Percentiles rank a stretch among this genome's conserved stretches.
Evolutionary conservation across 345 rosid species (phyloP).

Genomic region (Camelina hispida): DNA sequence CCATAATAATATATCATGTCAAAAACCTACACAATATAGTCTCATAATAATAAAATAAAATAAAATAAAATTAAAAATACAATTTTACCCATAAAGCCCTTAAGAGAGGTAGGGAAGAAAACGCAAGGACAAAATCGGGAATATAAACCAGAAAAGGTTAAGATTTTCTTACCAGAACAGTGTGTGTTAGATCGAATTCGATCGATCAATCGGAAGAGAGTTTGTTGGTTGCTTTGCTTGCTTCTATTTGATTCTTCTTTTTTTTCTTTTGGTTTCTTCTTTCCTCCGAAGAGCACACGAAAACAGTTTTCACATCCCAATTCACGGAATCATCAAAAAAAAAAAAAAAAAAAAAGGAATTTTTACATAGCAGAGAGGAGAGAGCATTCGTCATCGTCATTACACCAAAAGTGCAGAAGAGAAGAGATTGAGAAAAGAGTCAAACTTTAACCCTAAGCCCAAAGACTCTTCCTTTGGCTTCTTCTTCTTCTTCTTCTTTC

Average conservation of each 20-base stretch:
- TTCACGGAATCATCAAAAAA: slow-evolving; percentile 21
- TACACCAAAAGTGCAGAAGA: slow-evolving; percentile 30
- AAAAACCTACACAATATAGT: background rate
- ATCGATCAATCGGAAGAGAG: slow-evolving; percentile 38
- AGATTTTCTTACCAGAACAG: slow-evolving; percentile 44
- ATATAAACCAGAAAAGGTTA: slow-evolving; percentile 40
- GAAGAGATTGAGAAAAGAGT: slow-evolving; percentile 44
- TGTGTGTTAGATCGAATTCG: slow-evolving; percentile 44
- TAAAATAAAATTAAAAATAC: background rate
- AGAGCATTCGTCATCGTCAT: slow-evolving; percentile 37
- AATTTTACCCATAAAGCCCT: slow-evolving; percentile 6
- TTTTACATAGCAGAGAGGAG: slow-evolving; percentile 11
- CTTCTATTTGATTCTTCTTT: slow-evolving; percentile 30
- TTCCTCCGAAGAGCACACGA: slow-evolving; percentile 16
- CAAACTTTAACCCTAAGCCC: slow-evolving; percentile 49
- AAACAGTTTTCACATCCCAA: background rate
- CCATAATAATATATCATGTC: slow-evolving; percentile 30
- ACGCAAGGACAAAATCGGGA: slow-evolving; percentile 31
- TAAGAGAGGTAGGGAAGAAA: background rate
- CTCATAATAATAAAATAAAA: no score
- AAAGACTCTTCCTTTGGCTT: slow-evolving; percentile 47
- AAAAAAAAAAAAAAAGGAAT: background rate
- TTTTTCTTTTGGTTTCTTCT: background rate
- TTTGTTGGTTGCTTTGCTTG: slow-evolving; percentile 34
- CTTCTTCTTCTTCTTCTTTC: slow-evolving; percentile 34